phyloP scores from a whole-genome alignment of 2,329 filamentous ascomycete species.

The Reticulascus tulasneorum region DNA sequence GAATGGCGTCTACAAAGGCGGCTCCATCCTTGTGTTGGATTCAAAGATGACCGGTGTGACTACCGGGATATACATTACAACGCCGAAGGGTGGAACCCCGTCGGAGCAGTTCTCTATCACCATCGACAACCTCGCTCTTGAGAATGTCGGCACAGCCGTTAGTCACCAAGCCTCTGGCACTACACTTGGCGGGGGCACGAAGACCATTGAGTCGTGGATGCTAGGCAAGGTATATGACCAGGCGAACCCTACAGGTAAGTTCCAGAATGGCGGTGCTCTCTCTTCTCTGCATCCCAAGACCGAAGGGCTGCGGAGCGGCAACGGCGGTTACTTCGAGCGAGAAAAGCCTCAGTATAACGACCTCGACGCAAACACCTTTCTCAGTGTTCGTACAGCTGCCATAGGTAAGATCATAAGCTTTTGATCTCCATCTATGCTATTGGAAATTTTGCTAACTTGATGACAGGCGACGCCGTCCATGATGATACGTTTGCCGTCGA shows the following conservation, averaged over 20 bases:
- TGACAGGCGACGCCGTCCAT: no score
- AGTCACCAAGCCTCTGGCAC: slow-evolving; percentile 3
- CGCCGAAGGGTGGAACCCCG: neutral
- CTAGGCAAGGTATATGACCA: slow-evolving; percentile 3
- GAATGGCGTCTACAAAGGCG: slow-evolving; percentile 2
- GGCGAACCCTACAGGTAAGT: slow-evolving; percentile 2
- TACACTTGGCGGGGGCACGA: slow-evolving; percentile 1
- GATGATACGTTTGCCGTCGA: no score
- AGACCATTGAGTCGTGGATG: slow-evolving; percentile 1
- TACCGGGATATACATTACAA: neutral
- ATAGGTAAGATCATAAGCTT: no score
- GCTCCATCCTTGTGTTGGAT: slow-evolving; percentile 2
- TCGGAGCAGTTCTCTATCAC: neutral
- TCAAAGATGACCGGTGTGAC: neutral
- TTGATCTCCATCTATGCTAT: no score
- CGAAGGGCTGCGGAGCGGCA: slow-evolving; percentile 1
- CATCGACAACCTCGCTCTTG: neutral
- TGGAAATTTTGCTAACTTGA: no score
- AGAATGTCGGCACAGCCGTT: slow-evolving; percentile 2
- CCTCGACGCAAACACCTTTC: slow-evolving; percentile 2
- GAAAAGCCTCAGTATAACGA: slow-evolving; percentile 4
- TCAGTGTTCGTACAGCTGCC: slow-evolving; percentile 1
- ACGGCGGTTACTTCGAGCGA: slow-evolving; percentile 3
- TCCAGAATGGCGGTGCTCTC: slow-evolving; percentile 1
- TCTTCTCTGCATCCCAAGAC: slow-evolving; percentile 2